phyloP scores from a whole-genome alignment of 2,329 filamentous ascomycete genomes.

The Davidsoniella neocaledoniae region DNA sequence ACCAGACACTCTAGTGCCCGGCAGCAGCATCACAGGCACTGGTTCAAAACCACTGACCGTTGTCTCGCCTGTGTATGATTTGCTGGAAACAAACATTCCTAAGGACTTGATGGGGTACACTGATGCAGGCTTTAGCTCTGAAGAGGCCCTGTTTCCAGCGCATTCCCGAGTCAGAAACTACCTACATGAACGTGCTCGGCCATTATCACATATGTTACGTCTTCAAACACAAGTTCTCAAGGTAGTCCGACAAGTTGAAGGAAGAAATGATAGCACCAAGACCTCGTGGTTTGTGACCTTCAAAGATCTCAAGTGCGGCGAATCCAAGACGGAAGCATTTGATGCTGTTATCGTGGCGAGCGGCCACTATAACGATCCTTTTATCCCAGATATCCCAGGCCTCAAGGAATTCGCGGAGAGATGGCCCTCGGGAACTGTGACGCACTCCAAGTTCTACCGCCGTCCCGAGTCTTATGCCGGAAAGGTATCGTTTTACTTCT shows the following conservation, averaged over 20 bases:
- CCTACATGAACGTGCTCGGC: not conserved
- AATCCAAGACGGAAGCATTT: conserved; percentile 30
- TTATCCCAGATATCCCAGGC: conserved; percentile 32
- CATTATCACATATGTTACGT: not conserved
- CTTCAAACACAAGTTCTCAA: conserved; percentile 7
- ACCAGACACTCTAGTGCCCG: not conserved
- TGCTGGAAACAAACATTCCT: conserved; percentile 6
- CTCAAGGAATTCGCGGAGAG: conserved; percentile 29
- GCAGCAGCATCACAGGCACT: not conserved
- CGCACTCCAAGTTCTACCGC: conserved; percentile 38
- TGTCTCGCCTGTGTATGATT: conserved; percentile 6
- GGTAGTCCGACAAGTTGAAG: conserved; percentile 18
- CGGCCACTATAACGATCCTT: conserved; percentile 44
- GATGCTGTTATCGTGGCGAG: conserved; percentile 44
- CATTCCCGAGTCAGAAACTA: conserved; percentile 4
- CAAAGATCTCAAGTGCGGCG: not conserved
- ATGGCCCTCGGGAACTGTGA: conserved; percentile 28
- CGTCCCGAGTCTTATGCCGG: conserved; percentile 26
- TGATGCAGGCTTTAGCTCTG: not conserved
- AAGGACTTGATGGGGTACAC: conserved; percentile 5
- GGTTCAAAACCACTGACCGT: not conserved
- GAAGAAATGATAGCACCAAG: conserved; percentile 4
- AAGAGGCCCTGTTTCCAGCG: conserved; percentile 1
- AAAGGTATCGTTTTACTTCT: conserved; percentile 22
- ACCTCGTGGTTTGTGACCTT: not conserved